These are phyloP conservation scores for Alternaria angustiovoidea DNA, from an alignment of 2,329 filamentous ascomycete species.

Conservation along the genomic window DNA sequence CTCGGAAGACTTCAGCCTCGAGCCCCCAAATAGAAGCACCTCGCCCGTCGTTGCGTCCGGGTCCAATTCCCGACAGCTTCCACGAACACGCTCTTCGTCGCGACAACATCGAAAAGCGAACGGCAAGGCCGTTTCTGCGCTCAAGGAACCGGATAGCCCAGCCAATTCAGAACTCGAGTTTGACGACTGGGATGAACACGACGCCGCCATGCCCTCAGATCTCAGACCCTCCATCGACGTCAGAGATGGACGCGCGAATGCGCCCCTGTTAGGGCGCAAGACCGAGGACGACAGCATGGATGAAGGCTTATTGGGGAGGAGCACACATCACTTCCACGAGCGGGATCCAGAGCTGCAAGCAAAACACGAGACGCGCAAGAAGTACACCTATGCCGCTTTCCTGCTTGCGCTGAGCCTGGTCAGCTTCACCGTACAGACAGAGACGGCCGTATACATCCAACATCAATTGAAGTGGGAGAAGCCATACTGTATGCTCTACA, in stretches of 20 bases:
- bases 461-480: constrained; percentile 93
- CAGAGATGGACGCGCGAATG: constrained; percentile 54
- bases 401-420: constrained; percentile 85
- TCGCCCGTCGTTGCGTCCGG: constrained; percentile 37
- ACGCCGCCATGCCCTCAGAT: constrained; percentile 59
- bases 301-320: constrained; percentile 59
- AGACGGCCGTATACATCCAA: constrained; percentile 94
- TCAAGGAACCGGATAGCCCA: constrained; percentile 30
- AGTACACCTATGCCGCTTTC: constrained; percentile 85
- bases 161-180: constrained; percentile 49
- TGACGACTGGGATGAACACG: constrained; percentile 57
- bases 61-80: constrained; percentile 31
- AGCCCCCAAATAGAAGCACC: constrained; percentile 16
- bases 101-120: constrained; percentile 18
- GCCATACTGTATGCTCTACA: constrained; percentile 99
- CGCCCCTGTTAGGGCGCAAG: constrained; percentile 62
- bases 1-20: constrained; percentile 26
- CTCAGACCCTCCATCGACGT: constrained; percentile 54
- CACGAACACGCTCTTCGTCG: constrained; percentile 29
- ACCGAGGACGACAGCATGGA: constrained; percentile 47
- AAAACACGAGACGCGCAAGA: constrained; percentile 73
- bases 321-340: constrained; percentile 72
- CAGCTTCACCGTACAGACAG: constrained; percentile 92
- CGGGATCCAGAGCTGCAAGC: constrained; percentile 74
- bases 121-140: constrained; percentile 14